Evolutionary conservation across 768 basidiomycete species (phyloP), one percentile per base, ranked within the genome.

Genomic region (Lactifluus rugatus): DNA sequence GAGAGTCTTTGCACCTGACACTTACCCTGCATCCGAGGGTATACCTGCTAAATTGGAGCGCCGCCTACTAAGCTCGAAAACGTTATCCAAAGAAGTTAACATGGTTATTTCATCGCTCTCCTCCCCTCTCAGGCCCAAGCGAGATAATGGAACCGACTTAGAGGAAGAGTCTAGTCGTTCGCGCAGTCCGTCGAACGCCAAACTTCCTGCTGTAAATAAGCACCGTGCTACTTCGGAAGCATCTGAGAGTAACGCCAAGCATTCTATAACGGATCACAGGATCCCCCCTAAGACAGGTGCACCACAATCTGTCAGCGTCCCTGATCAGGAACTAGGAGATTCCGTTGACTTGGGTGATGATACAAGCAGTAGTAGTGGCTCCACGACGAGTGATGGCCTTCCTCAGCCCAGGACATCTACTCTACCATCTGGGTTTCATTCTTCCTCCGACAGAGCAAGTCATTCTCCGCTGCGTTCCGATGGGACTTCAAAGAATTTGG

Each of bases 51-150:
- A 87, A 70, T 78, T 86, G 0, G 84, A 87, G 64, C 82, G 78
- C 60, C 81, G 87, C 37, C 71, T 95, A 9, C 74, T 87, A 42
- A 93, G 89, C 66, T 86, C 86, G 4, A 92, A 88, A 67, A 69
- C 76, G n/a, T 72, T 93, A 11, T 83, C 89, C 1, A 72, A 75
- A 2, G 81, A 80, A 62, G 74, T 90, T 2, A 71, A 72, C 7
- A 67, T 69, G 23, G 77, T 80, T 14, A 66, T 93, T 1, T 75
- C 75, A 10, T 73, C 75, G 49, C 68, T 92, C 5, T 74, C 73
- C 57, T 65, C 70, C 16, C 62, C 81, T 31, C 56, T 83, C 14
- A 62, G 73, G 31, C 74, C 72, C 46, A 45, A 34, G 17, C 23
- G 14, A 32, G 52, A 49, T 41, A 17, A 46, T 47, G 44, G 8